Conservation (phyloP, 345 rosid species). For the Euphorbia pulcherrima region DNA sequence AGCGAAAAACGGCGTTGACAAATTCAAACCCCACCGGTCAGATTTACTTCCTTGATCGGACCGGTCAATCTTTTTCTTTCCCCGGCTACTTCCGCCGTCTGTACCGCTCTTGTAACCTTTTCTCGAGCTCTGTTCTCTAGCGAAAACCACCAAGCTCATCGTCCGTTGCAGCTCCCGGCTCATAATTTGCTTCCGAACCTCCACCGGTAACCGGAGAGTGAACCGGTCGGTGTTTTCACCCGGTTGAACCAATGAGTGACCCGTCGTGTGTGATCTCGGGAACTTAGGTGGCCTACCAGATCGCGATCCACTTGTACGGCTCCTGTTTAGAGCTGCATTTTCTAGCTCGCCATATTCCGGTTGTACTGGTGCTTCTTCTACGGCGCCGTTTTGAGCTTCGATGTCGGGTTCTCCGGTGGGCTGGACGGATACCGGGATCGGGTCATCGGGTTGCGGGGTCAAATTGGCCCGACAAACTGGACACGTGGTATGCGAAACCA, state of each 20-base stretch:
- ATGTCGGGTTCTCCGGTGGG: conserved; percentile 22
- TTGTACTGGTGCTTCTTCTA: not conserved
- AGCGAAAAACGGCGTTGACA: conserved; percentile 41
- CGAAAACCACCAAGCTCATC: conserved; percentile 48
- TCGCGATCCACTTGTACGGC: conserved; percentile 49
- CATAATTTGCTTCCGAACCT: conserved; percentile 65
- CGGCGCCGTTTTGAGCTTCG: conserved; percentile 35
- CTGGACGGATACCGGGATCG: conserved; percentile 7
- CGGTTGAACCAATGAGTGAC: conserved; percentile 79
- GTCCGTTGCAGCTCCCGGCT: conserved; percentile 61
- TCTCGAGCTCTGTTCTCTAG: conserved; percentile 49
- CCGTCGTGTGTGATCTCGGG: conserved; percentile 82
- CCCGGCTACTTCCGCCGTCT: conserved; percentile 38
- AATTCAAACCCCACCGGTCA: conserved; percentile 53
- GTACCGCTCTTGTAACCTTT: conserved; percentile 38
- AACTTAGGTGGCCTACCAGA: conserved; percentile 36
- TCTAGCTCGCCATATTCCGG: conserved; percentile 6
- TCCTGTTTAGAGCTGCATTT: conserved; percentile 31
- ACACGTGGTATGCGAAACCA: conserved; percentile 76
- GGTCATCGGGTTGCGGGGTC: conserved; percentile 38
- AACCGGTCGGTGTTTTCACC: conserved; percentile 82
- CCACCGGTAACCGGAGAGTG: conserved; percentile 66
- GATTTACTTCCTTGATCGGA: conserved; percentile 28
- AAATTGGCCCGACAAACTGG: conserved; percentile 91
- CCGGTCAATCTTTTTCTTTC: conserved; percentile 37